Evolutionary conservation across 768 basidiomycete species (phyloP).

Genomic region (Cystobasidium ongulense): DNA sequence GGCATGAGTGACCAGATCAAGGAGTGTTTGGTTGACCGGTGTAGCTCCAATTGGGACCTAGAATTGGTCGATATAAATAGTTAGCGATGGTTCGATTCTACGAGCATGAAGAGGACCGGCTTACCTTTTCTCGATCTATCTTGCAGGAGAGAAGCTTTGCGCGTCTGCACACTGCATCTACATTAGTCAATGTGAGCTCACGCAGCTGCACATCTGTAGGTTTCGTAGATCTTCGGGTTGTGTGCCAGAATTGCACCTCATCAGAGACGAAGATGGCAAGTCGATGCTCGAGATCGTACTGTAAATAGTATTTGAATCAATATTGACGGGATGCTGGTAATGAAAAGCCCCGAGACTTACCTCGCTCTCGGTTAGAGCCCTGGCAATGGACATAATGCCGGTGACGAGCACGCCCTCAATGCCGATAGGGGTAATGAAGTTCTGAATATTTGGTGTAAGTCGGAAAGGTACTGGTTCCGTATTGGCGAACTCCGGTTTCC

Average conservation of each 20-base stretch:
- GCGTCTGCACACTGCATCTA: constrained; percentile 66
- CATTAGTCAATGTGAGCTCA: constrained; percentile 50
- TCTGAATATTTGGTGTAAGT: constrained; percentile 90
- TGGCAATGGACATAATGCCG: constrained; percentile 80
- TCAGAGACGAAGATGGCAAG: constrained; percentile 85
- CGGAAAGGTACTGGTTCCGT: constrained; percentile 92
- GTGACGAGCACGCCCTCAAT: constrained; percentile 82
- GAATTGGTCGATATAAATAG: constrained; percentile 20
- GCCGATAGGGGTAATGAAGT: constrained; percentile 76
- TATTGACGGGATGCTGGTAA: neutral
- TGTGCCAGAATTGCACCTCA: constrained; percentile 73
- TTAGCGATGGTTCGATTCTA: constrained; percentile 31
- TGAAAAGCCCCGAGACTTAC: constrained; percentile 48
- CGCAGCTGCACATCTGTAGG: constrained; percentile 53
- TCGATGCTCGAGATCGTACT: constrained; percentile 89
- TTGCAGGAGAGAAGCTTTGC: constrained; percentile 80
- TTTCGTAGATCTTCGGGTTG: constrained; percentile 52
- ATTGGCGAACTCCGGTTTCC: constrained; percentile 61
- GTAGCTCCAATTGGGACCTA: constrained; percentile 44
- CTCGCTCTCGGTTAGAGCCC: constrained; percentile 84
- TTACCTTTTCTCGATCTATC: constrained; percentile 70
- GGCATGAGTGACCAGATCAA: constrained; percentile 71
- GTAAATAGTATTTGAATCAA: neutral
- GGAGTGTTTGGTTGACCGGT: constrained; percentile 61
- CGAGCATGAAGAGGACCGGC: constrained; percentile 33